Evolutionary conservation across 805 yeast genomes (phyloP).

Genomic region (Cephaloascus fragrans): DNA sequence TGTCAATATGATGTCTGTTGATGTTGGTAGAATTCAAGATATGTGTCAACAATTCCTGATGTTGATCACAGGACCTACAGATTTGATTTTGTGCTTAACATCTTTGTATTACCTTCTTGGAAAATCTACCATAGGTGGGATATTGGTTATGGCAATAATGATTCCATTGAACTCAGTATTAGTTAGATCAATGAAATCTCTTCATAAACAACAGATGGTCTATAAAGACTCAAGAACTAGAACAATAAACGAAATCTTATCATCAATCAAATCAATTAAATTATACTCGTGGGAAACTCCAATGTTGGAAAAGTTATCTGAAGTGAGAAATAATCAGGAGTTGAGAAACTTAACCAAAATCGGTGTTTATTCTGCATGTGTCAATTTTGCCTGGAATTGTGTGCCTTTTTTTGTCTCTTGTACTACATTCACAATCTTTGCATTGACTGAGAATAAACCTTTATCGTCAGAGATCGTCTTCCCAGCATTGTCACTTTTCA

Average conservation of each 20-base stretch:
- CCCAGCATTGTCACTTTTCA: conserved; percentile 56
- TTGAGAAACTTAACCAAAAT: conserved; percentile 39
- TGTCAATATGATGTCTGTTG: conserved; percentile 70
- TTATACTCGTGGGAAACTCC: conserved; percentile 65
- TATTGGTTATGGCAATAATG: conserved; percentile 41
- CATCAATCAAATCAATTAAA: conserved; percentile 54
- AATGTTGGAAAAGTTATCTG: conserved; percentile 40
- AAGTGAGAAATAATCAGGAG: conserved; percentile 51
- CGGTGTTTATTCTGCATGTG: conserved; percentile 34
- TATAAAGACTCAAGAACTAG: conserved; percentile 52
- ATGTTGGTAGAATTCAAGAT: conserved; percentile 55
- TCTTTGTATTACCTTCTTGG: conserved; percentile 52
- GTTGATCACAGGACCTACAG: conserved; percentile 49
- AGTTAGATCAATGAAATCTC: conserved; percentile 31
- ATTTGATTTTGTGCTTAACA: conserved; percentile 39
- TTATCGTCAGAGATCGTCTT: conserved; percentile 61
- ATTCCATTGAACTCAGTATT: conserved; percentile 46
- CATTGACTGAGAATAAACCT: conserved; percentile 32
- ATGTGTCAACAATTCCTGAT: conserved; percentile 44
- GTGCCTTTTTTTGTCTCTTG: conserved; percentile 60
- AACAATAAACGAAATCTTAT: conserved; percentile 47
- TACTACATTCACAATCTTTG: conserved; percentile 47
- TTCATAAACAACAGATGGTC: conserved; percentile 49
- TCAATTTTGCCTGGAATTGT: conserved; percentile 50
- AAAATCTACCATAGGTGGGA: conserved; percentile 47